Evolutionary conservation across 192 early-diverging fungal genomes (phyloP), one percentile per base, ranked within the genome.

Genomic region (Coemansia sp.): DNA sequence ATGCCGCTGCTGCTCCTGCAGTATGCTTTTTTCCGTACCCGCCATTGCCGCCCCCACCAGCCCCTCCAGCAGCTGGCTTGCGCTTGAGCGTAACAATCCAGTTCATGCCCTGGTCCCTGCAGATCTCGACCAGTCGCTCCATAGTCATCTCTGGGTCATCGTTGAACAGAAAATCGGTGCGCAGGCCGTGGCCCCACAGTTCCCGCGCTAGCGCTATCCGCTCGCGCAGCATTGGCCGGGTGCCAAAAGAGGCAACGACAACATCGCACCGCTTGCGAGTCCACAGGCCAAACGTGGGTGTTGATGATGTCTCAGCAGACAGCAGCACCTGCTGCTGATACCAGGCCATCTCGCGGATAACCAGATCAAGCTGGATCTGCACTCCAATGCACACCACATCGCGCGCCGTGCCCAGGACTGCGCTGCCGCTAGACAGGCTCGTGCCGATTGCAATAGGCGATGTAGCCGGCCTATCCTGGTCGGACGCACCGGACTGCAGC

Each of bases 241-340:
- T 78, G 19, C 89, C 91, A 67, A 93, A 91, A 25, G 91, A 90
- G 3, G 89, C 88, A 9, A 96, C 84, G 42, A 82, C 84, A 0
- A 90, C 79, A 72, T 86, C 81, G 64, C 89, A 87, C 27, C 83
- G 60, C 72, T 84, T 71, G 50, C 79, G 65, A 41, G 80, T 61
- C 82, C 81, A 76, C 15, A 74, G 39, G 22, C 78, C 79, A 64
- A 81, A 83, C 0, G 64, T 77, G 8, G 69, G 60, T 6, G 48
- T 47, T 0, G 47, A 30, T 0, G 54, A 51, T n/a, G 47, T 40
- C n/a, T 55, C 58, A 2, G 50, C 36, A 3, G 46, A 29, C 4
- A 46, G 64, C 9, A 76, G 39, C 2, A 72, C 37, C 36, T 57
- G 46, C 24, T 65, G 54, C 48, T 87, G 80, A 54, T 87, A 83